A percentile compares a stretch with the other conserved stretches of the same genome.
Evolutionary conservation across 73 alveolate genomes (phyloP).

Genomic region (Paraurostyla sp.): DNA sequence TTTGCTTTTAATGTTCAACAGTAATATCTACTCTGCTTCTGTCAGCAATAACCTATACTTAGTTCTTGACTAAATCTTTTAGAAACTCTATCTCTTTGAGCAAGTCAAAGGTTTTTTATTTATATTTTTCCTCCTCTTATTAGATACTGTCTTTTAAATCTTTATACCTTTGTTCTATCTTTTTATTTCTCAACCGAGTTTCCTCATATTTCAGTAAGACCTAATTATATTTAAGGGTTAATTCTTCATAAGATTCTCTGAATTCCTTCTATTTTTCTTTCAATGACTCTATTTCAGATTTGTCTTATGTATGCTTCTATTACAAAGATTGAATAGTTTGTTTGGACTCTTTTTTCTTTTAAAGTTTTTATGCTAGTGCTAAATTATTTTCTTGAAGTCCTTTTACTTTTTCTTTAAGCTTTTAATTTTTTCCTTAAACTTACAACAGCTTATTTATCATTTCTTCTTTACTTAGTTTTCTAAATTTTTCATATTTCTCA

Average conservation of each 20-base stretch:
- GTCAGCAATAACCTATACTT: not conserved
- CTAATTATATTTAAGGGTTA: not conserved
- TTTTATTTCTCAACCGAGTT: not conserved
- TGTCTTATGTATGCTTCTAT: not conserved
- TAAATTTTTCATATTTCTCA: conserved; percentile 7
- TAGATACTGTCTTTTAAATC: not conserved
- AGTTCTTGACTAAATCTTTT: conserved; percentile 7
- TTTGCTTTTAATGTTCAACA: too few species aligned
- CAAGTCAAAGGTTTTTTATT: not conserved
- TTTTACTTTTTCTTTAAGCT: not conserved
- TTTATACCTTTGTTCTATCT: not conserved
- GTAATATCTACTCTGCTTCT: too few species aligned
- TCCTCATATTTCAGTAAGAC: conserved; percentile 6
- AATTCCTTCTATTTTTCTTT: conserved; percentile 1
- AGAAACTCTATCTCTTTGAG: not conserved
- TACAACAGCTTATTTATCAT: not conserved
- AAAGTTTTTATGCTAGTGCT: conserved; percentile 23
- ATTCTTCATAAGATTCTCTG: not conserved
- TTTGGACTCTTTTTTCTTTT: not conserved
- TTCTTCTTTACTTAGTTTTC: not conserved
- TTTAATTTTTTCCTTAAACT: not conserved
- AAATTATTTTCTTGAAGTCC: not conserved
- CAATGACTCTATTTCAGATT: not conserved
- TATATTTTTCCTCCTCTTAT: not conserved
- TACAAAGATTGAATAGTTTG: not conserved